Percentiles rank a stretch among this genome's conserved stretches.
Conservation (phyloP, 2,329 filamentous ascomycete species). For the Monilinia aucupariae region DNA sequence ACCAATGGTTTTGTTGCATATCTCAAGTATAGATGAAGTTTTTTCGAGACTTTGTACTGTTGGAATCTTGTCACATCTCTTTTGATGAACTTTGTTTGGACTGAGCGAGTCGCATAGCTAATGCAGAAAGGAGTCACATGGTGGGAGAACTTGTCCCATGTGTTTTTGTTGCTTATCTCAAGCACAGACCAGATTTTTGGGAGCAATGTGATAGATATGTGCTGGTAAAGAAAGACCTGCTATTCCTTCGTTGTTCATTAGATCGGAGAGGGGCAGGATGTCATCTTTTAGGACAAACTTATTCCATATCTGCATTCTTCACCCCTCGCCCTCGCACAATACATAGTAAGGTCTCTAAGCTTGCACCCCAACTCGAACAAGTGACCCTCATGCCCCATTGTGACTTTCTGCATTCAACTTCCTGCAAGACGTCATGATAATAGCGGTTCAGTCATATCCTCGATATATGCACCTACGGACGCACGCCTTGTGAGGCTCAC, state of each 20-base stretch:
- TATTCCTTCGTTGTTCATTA: neutral
- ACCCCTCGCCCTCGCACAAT: too few species aligned
- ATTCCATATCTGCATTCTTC: neutral
- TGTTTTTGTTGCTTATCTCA: neutral
- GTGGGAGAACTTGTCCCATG: neutral
- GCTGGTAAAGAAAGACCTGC: neutral
- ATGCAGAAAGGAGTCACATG: neutral
- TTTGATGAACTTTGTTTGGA: neutral
- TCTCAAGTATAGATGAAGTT: constrained; percentile 1
- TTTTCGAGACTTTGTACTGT: neutral
- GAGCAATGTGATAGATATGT: neutral
- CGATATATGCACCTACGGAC: too few species aligned
- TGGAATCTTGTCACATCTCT: neutral
- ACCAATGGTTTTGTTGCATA: constrained; percentile 10
- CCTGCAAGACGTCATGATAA: too few species aligned
- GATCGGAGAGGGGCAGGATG: neutral
- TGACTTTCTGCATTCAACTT: too few species aligned
- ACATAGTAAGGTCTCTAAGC: too few species aligned
- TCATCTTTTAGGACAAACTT: neutral
- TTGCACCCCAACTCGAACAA: too few species aligned
- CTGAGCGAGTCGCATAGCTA: neutral
- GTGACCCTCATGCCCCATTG: too few species aligned
- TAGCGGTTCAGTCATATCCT: too few species aligned
- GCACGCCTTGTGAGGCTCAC: too few species aligned
- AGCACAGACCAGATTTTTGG: neutral